phyloP scores from a whole-genome alignment of 352 stramenopile genomes.

The Stephanocyclus meneghinianus region DNA sequence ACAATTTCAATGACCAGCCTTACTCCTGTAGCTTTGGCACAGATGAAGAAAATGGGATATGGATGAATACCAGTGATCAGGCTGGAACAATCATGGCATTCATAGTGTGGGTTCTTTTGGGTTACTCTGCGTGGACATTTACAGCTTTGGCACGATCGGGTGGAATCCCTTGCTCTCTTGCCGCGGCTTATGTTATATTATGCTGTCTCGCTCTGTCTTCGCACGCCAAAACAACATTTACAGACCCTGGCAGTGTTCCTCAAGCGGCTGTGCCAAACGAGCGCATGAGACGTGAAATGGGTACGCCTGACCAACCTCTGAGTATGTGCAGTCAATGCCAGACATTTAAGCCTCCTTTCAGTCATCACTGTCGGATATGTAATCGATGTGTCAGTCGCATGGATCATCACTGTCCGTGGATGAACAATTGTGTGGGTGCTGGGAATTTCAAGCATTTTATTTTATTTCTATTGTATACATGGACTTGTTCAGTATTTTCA shows the following conservation, averaged over 20 bases:
- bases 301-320: conserved; percentile 46
- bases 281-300: conserved; percentile 47
- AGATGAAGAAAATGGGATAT: conserved; percentile 69
- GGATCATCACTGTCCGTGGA: conserved; percentile 85
- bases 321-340: conserved; percentile 83
- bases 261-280: conserved; percentile 64
- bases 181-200: conserved; percentile 38
- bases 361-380: conserved; percentile 86
- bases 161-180: conserved; percentile 43
- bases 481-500: conserved; percentile 70
- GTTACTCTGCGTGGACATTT: conserved; percentile 55
- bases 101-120: conserved; percentile 54
- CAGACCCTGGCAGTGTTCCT: conserved; percentile 75
- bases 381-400: conserved; percentile 84
- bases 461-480: conserved; percentile 84
- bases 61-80: conserved; percentile 62
- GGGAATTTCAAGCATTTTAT: conserved; percentile 85
- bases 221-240: conserved; percentile 80
- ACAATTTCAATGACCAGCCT: conserved; percentile 80
- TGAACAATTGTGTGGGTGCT: conserved; percentile 86
- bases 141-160: conserved; percentile 44
- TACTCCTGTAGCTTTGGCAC: conserved; percentile 69
- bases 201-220: conserved; percentile 63
- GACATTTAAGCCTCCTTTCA: conserved; percentile 83
- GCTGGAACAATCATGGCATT: conserved; percentile 61